Evolutionary conservation across 768 basidiomycete genomes (phyloP), one percentile per base, ranked within the genome.

Genomic region (Suillus fuscotomentosus): DNA sequence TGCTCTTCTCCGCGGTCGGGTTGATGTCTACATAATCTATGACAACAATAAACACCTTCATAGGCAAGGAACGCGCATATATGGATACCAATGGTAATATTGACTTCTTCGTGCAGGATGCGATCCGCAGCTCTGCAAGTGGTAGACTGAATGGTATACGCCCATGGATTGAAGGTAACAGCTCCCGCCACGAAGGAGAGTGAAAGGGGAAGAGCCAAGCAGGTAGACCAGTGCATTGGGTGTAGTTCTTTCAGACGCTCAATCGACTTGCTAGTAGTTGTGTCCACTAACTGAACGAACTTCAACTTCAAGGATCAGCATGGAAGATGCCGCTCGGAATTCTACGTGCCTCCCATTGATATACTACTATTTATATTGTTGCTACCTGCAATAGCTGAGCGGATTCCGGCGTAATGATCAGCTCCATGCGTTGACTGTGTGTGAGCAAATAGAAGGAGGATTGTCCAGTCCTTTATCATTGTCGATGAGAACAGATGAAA

Each of bases 71-170:
- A 41, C 8, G 11, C n/a, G 51, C 31, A 34, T 34, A 53, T n/a
- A 43, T 53, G 69, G 84, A 63, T 65, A 87, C 86, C 78, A 3
- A 88, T 78, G 14, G 78, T 63, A 27, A 87, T 80, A 54, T 81
- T 72, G 17, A 83, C 75, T 7, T 60, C 31, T 55, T 67, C 53
- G 5, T 63, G 65, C 63, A 78, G 72, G 56, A 71, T 69, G 50
- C 83, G 78, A 63, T 81, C 80, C 3, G 78, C 61, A 3, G 84
- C 83, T 54, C 75, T 70, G 68, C 86, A 50, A 5, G 68, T 71
- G 4, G 75, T 80, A 0, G 70, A 70, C 24, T 50, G 50, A 8
- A 31, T 27, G 24, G 50, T 50, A 60, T 82, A 82, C 5, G 73
- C 68, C 24, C 71, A 67, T 0, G 83, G 83, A 54, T 82, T 66